phyloP scores from a whole-genome alignment of 2,329 filamentous ascomycete genomes.

The Pyrenochaeta sp. region DNA sequence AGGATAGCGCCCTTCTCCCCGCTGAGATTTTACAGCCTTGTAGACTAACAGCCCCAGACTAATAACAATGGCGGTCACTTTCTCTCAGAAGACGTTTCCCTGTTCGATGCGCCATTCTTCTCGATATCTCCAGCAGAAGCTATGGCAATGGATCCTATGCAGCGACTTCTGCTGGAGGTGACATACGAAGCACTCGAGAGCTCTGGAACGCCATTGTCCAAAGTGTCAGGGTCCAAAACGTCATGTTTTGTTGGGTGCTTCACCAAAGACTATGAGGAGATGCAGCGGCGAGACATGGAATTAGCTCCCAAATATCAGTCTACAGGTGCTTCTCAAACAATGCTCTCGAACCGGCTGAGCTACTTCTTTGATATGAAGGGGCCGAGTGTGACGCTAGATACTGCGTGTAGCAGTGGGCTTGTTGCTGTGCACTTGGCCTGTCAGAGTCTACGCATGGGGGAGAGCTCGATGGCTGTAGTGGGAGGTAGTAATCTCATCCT shows the following conservation, averaged over 20 bases:
- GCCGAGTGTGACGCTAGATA: conserved; percentile 29
- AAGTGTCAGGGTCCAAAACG: conserved; percentile 23
- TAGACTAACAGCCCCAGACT: conserved; percentile 4
- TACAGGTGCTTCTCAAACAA: conserved; percentile 14
- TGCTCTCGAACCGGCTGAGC: conserved; percentile 22
- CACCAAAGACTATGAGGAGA: conserved; percentile 26
- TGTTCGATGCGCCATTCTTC: conserved; percentile 37
- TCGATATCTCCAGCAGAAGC: conserved; percentile 26
- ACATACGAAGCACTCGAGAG: conserved; percentile 35
- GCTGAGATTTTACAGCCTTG: background rate
- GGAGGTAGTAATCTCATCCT: conserved; percentile 31
- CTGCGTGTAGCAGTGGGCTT: conserved; percentile 30
- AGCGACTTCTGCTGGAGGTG: conserved; percentile 32
- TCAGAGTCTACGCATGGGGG: conserved; percentile 35
- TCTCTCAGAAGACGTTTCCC: conserved; percentile 23
- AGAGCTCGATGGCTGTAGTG: conserved; percentile 29
- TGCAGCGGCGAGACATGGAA: conserved; percentile 23
- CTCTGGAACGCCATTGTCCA: conserved; percentile 17
- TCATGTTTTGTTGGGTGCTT: conserved; percentile 29
- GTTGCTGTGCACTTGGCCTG: conserved; percentile 29
- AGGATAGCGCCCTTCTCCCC: background rate
- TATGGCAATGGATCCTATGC: conserved; percentile 35
- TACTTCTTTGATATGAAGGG: conserved; percentile 34
- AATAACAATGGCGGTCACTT: conserved; percentile 29
- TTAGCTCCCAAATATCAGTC: conserved; percentile 21